A percentile compares a stretch with the other conserved stretches of the same genome.
These are phyloP conservation scores for Beauveria asiatica DNA, from an alignment of 2,329 filamentous ascomycete genomes.

Conservation along the genomic window DNA sequence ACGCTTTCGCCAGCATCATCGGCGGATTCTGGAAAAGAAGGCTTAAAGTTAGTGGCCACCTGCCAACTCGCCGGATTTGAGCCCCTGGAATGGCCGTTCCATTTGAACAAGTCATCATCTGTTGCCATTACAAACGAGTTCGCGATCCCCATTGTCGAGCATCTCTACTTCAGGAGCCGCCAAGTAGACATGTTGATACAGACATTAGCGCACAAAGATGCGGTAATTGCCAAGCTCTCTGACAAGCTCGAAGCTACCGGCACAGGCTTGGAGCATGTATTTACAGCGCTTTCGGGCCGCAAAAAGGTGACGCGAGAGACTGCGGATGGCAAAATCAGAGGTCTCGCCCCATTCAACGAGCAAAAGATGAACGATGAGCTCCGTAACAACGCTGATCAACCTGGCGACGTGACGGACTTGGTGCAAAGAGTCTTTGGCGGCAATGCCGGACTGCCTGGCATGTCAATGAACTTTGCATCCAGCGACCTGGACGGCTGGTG, in stretches of 20 bases:
- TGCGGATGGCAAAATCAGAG: constrained; percentile 41
- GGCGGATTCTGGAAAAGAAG: constrained; percentile 28
- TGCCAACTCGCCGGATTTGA: constrained; percentile 56
- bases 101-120: constrained; percentile 38
- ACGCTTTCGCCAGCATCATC: constrained; percentile 28
- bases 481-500: constrained; percentile 41
- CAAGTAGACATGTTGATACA: constrained; percentile 36
- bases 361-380: constrained; percentile 29
- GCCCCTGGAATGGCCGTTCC: constrained; percentile 57
- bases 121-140: constrained; percentile 38
- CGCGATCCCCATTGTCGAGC: constrained; percentile 43
- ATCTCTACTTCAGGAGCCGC: constrained; percentile 30
- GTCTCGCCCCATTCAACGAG: constrained; percentile 40
- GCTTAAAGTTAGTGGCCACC: constrained; percentile 45
- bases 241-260: constrained; percentile 47
- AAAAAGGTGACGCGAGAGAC: constrained; percentile 35
- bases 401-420: constrained; percentile 28
- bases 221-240: constrained; percentile 38
- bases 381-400: constrained; percentile 16
- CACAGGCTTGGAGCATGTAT: constrained; percentile 44
- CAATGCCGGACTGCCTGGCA: constrained; percentile 23
- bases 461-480: constrained; percentile 22
- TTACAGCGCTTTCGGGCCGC: constrained; percentile 40
- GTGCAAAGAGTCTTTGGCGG: constrained; percentile 33
- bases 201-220: constrained; percentile 42